These are phyloP conservation scores for Paramecium octaurelia DNA, from an alignment of 73 alveolate genomes.

Conservation along the genomic window DNA sequence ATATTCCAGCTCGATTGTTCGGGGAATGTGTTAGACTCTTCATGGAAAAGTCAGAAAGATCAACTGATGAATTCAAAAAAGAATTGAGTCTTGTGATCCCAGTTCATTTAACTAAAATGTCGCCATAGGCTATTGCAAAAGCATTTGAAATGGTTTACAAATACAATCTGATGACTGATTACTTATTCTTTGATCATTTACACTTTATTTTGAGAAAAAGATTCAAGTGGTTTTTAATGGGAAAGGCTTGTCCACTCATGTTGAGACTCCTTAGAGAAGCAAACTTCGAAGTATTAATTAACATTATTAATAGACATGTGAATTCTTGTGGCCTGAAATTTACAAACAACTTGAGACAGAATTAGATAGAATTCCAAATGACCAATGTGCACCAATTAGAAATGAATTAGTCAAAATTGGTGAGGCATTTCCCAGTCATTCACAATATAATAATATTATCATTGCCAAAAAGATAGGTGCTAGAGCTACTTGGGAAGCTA, in stretches of 20 bases:
- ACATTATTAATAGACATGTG: not conserved
- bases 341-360: not conserved
- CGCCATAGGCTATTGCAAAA: not conserved
- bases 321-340: constrained; percentile 29
- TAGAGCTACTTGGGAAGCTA: constrained; percentile 47
- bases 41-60: not conserved
- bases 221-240: not conserved
- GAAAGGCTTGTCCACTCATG: not conserved
- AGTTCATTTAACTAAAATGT: constrained; percentile 15
- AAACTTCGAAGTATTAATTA: not conserved
- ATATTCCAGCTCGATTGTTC: not conserved
- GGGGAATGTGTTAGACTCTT: not conserved
- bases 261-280: constrained; percentile 31
- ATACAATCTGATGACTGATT: constrained; percentile 15
- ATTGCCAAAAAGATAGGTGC: not conserved
- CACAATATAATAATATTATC: not conserved
- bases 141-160: not conserved
- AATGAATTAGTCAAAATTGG: not conserved
- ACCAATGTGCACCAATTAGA: constrained; percentile 1
- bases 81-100: not conserved
- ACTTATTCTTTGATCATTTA: constrained; percentile 19
- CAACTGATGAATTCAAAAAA: constrained; percentile 8
- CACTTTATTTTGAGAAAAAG: constrained; percentile 17
- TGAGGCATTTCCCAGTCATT: not conserved
- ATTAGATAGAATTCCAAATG: constrained; percentile 14